Conservation (phyloP, 768 basidiomycete genomes). For the Polyporus arcularius region DNA sequence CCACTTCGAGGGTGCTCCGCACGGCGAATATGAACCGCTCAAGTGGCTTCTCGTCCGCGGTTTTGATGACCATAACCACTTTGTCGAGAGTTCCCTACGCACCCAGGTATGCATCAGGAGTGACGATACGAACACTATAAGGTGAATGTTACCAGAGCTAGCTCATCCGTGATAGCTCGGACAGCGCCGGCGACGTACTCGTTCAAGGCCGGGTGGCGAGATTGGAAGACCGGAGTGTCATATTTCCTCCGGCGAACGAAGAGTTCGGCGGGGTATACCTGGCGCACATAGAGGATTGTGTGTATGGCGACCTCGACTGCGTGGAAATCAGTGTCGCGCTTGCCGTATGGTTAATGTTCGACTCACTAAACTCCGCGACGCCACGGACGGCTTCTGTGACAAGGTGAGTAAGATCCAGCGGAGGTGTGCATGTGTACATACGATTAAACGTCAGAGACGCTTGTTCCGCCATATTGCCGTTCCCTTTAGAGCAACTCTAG, state of each 20-base stretch:
- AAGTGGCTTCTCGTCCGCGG: constrained; percentile 75
- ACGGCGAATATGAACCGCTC: constrained; percentile 90
- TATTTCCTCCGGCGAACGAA: constrained; percentile 90
- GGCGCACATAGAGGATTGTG: constrained; percentile 86
- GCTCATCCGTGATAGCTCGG: constrained; percentile 78
- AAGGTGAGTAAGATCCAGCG: neutral
- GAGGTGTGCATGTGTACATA: constrained; percentile 16
- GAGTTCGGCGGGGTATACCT: constrained; percentile 86
- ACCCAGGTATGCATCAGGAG: neutral
- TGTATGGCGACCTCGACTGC: constrained; percentile 94
- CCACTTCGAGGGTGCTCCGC: constrained; percentile 77
- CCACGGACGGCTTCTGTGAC: constrained; percentile 60
- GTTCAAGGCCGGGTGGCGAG: constrained; percentile 86
- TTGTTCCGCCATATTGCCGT: constrained; percentile 13
- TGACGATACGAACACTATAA: neutral
- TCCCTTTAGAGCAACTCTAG: neutral
- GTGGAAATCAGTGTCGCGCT: neutral
- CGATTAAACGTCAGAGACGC: constrained; percentile 35
- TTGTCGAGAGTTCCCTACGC: constrained; percentile 75
- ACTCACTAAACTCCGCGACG: constrained; percentile 72
- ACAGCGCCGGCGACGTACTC: constrained; percentile 89
- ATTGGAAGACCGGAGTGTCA: constrained; percentile 88
- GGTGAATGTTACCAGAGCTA: constrained; percentile 50
- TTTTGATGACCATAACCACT: constrained; percentile 83
- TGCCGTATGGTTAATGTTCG: neutral